These are phyloP conservation scores for Cystobasidium pallidum DNA, from an alignment of 1,284 basidiomycete genomes.

Conservation along the genomic window DNA sequence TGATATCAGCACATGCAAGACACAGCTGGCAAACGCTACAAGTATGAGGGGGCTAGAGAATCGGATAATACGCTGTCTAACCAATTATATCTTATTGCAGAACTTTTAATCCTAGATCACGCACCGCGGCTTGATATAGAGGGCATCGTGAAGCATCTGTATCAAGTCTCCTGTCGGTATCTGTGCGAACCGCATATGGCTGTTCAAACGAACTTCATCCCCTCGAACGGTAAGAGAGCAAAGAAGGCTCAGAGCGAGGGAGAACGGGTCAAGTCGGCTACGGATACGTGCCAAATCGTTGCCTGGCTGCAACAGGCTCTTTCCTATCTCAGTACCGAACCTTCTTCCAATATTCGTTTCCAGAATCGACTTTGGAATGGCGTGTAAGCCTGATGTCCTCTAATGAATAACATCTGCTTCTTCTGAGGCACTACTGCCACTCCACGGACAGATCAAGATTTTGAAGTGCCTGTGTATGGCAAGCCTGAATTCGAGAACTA, in stretches of 20 bases:
- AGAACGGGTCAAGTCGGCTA: not conserved
- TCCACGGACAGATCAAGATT: constrained; percentile 14
- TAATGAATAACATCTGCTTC: too few species aligned
- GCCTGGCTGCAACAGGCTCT: not conserved
- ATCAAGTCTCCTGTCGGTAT: not conserved
- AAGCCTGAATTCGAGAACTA: too few species aligned
- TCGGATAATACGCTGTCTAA: too few species aligned
- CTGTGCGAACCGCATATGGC: not conserved
- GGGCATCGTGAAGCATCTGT: not conserved
- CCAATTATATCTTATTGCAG: too few species aligned
- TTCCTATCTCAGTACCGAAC: not conserved
- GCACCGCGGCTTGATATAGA: not conserved
- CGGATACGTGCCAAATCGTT: not conserved
- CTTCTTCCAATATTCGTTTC: not conserved
- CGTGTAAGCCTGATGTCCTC: not conserved
- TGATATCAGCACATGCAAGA: not conserved
- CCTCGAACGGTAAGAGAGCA: not conserved
- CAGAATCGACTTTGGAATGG: not conserved
- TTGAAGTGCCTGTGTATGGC: constrained; percentile 5
- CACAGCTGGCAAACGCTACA: not conserved
- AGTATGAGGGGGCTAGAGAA: too few species aligned
- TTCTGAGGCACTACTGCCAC: too few species aligned
- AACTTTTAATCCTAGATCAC: not conserved
- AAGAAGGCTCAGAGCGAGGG: not conserved
- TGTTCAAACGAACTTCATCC: not conserved